These are phyloP conservation scores for Prinsepia uniflora DNA, from an alignment of 306 rosid species.

Conservation along the genomic window DNA sequence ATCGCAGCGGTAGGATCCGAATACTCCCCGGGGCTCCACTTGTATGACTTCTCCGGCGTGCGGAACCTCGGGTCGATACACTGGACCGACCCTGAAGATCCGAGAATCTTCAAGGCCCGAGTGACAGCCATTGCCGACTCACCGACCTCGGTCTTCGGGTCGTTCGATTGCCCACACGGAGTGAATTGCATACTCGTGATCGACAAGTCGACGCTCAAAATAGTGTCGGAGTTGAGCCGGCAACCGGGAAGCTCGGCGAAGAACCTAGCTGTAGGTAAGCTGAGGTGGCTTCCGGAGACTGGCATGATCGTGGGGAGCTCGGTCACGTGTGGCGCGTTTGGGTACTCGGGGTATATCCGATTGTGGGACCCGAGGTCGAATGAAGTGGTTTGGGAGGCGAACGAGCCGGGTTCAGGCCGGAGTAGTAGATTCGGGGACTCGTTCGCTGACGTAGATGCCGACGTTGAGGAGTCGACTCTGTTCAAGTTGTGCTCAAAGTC, in stretches of 20 bases:
- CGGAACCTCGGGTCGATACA: slow-evolving; percentile 60
- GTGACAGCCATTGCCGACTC: slow-evolving; percentile 62
- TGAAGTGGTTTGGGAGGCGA: slow-evolving; percentile 71
- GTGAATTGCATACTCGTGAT: slow-evolving; percentile 69
- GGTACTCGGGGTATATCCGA: slow-evolving; percentile 69
- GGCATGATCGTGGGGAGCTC: slow-evolving; percentile 56
- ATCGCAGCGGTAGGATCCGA: slow-evolving; percentile 66
- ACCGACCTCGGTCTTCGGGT: slow-evolving; percentile 44
- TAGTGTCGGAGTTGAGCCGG: slow-evolving; percentile 48
- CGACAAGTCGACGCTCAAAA: slow-evolving; percentile 58
- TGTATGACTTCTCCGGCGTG: slow-evolving; percentile 64
- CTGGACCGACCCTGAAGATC: slow-evolving; percentile 73
- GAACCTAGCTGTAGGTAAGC: slow-evolving; percentile 51
- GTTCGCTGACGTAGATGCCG: slow-evolving; percentile 61
- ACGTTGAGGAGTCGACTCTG: slow-evolving; percentile 47
- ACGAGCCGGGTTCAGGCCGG: slow-evolving; percentile 82
- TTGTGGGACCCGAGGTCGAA: slow-evolving; percentile 76
- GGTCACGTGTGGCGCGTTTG: slow-evolving; percentile 60
- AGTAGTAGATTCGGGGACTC: slow-evolving; percentile 81
- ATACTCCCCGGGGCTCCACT: slow-evolving; percentile 61
- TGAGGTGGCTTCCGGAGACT: slow-evolving; percentile 59
- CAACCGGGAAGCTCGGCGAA: slow-evolving; percentile 71
- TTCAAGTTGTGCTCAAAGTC: slow-evolving; percentile 80
- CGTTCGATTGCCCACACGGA: slow-evolving; percentile 60
- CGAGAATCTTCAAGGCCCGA: slow-evolving; percentile 76